phyloP scores from a whole-genome alignment of 2,329 filamentous ascomycete species.

The Nemania sp. region DNA sequence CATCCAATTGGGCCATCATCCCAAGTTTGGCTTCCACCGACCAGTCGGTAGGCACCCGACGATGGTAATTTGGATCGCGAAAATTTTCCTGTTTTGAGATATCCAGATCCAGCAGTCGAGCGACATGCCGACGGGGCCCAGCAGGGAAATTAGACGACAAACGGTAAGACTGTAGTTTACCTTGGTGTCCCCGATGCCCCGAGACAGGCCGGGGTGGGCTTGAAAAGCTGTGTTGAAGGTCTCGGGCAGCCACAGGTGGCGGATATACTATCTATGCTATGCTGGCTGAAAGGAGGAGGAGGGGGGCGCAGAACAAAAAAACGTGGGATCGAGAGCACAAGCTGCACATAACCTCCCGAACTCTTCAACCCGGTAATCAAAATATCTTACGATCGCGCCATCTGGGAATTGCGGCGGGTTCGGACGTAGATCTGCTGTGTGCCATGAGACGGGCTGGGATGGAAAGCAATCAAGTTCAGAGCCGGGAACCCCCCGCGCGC shows the following conservation, averaged over 20 bases:
- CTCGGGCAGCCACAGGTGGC: constrained; percentile 34
- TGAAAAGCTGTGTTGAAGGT: constrained; percentile 24
- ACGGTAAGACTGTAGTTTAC: constrained; percentile 19
- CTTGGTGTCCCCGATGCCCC: constrained; percentile 35
- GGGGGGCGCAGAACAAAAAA: too few species aligned
- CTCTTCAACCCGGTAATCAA: constrained; percentile 11
- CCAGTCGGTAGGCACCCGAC: constrained; percentile 31
- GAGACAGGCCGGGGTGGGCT: constrained; percentile 28
- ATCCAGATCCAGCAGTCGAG: constrained; percentile 46
- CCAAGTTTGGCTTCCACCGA: constrained; percentile 7
- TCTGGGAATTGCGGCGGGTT: constrained; percentile 7
- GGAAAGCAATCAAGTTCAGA: constrained; percentile 27
- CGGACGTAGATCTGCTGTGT: constrained; percentile 29
- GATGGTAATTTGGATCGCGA: constrained; percentile 39
- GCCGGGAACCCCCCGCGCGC: constrained; percentile 11
- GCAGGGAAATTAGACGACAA: constrained; percentile 36
- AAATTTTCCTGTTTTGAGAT: constrained; percentile 46
- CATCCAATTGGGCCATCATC: background rate
- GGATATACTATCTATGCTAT: constrained; percentile 7
- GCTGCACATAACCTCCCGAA: constrained; percentile 23
- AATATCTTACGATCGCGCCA: constrained; percentile 37
- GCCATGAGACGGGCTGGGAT: constrained; percentile 21
- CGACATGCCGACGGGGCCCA: constrained; percentile 41
- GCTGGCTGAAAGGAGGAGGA: constrained; percentile 15
- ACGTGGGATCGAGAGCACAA: constrained; percentile 37